Base-by-base conservation (phyloP, 495 filamentous ascomycete genomes). In the Margaritispora aquatica region DNA sequence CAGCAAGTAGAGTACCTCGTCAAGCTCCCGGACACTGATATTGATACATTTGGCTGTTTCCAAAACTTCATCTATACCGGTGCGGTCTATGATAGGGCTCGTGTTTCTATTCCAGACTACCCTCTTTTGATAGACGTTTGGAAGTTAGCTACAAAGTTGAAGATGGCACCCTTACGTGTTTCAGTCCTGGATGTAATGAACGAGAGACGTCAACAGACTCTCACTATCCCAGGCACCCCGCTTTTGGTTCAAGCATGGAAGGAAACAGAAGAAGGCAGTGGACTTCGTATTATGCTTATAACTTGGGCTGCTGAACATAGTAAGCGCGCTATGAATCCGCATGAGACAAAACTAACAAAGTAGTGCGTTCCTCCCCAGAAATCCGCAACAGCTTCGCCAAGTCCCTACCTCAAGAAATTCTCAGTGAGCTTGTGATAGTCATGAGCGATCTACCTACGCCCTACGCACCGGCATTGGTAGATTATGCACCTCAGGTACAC, bases 241-340 rank as follows among this genome's bases (percentile, higher is more conserved):
- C 72, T 81, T 1, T 71, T 82, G 10, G 75, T 81, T 0, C 73
- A 79, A 56, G 79, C 77, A 23, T 82, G 80, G 80, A 72, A 75
- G 26, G 77, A 81, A 51, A 79, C 78, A 3, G 77, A 79, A 0
- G 77, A 80, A 57, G 80, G 77, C 26, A 81, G 77, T 9, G 72
- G 75, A 15, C 77, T 82, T 34, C 72, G 80, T n/a, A 71, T 69
- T 46, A 74, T 82, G 22, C 71, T 82, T 17, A 70, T 81, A 15
- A 68, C 67, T n/a, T 82, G 80, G 80, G 79, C 78, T 17, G 78
- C 78, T 2, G 80, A 82, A 57, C 80, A 82, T 54, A 80, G 80
- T 69, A 63, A 75, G 60, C 38, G 38, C 19, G 68, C 80, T 20
- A 69, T 66, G 79, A 79, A 5, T 54, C 27, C 19, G 22, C 20